Evolutionary conservation across 73 alveolate genomes (phyloP).

Genomic region (Paramecium tetraurelia): DNA sequence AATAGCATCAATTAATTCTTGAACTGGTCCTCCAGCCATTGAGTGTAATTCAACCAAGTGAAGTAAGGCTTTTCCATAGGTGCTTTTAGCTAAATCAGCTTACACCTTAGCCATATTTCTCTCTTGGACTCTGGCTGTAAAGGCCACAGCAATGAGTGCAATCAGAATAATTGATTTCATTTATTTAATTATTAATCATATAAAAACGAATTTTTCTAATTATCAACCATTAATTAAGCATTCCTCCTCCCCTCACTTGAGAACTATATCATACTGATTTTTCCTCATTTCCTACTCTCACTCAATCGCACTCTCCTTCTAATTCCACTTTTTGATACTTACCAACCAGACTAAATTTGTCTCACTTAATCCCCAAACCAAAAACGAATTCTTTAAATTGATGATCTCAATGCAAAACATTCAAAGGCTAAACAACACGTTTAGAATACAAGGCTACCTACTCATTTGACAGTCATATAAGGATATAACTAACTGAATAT

Average conservation of each 20-base stretch:
- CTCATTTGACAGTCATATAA: neutral
- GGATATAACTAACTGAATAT: neutral
- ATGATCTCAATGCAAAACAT: neutral
- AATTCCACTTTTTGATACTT: neutral
- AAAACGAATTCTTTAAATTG: neutral
- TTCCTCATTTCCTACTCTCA: too few species aligned
- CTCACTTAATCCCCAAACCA: neutral
- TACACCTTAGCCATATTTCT: conserved; percentile 40
- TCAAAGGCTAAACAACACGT: too few species aligned
- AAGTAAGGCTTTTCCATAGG: conserved; percentile 30
- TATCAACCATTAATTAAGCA: neutral
- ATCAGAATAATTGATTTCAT: conserved; percentile 23
- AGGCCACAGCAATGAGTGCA: conserved; percentile 27
- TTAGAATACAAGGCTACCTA: too few species aligned
- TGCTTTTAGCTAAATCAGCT: conserved; percentile 31
- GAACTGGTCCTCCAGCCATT: conserved; percentile 44
- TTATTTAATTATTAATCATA: neutral
- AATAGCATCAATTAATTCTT: conserved; percentile 40
- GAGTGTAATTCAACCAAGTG: conserved; percentile 22
- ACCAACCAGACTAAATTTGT: neutral
- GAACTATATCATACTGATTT: too few species aligned
- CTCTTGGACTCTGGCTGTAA: conserved; percentile 34
- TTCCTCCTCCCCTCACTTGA: neutral
- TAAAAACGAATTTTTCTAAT: neutral
- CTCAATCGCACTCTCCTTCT: too few species aligned